A percentile compares a stretch with the other conserved stretches of the same genome.
These are phyloP conservation scores for Backusella tuberculispora DNA, from an alignment of 192 early-diverging fungal genomes.

Conservation along the genomic window DNA sequence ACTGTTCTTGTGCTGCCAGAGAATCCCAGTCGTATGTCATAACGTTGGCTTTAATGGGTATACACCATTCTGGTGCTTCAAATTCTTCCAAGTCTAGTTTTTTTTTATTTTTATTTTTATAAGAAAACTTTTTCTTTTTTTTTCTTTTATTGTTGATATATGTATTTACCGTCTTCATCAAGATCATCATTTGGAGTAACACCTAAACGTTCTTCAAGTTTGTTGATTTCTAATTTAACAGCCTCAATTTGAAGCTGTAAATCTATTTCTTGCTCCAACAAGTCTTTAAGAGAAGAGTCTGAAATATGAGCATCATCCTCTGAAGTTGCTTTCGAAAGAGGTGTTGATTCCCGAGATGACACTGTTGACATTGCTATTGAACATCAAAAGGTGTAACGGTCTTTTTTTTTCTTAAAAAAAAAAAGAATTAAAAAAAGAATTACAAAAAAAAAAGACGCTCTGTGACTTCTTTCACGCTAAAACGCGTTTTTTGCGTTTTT, in stretches of 20 bases:
- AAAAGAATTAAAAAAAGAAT: not conserved
- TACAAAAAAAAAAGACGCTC: not conserved
- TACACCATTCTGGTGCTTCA: slow-evolving; percentile 90
- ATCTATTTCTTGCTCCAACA: slow-evolving; percentile 58
- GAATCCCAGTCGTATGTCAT: slow-evolving; percentile 94
- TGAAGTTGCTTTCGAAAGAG: not conserved
- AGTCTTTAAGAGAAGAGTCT: slow-evolving; percentile 25
- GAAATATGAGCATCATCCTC: slow-evolving; percentile 14
- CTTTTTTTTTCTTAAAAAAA: not conserved
- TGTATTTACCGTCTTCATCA: slow-evolving; percentile 23
- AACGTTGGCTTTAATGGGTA: slow-evolving; percentile 95
- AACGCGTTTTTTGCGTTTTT: not conserved
- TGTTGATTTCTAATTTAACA: slow-evolving; percentile 31
- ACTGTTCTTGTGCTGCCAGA: slow-evolving; percentile 82
- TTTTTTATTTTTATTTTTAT: not conserved
- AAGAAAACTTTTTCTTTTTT: not conserved
- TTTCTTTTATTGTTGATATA: not conserved
- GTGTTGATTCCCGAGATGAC: slow-evolving; percentile 18
- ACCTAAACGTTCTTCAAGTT: slow-evolving; percentile 28
- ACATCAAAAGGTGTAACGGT: slow-evolving; percentile 11
- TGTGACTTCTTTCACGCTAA: too few species aligned
- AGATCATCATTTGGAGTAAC: slow-evolving; percentile 22
- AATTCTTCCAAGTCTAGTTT: slow-evolving; percentile 74
- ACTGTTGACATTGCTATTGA: not conserved
- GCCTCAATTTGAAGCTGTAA: slow-evolving; percentile 58